phyloP scores from a whole-genome alignment of 331 rosid species.

The Stylosanthes scabra region DNA sequence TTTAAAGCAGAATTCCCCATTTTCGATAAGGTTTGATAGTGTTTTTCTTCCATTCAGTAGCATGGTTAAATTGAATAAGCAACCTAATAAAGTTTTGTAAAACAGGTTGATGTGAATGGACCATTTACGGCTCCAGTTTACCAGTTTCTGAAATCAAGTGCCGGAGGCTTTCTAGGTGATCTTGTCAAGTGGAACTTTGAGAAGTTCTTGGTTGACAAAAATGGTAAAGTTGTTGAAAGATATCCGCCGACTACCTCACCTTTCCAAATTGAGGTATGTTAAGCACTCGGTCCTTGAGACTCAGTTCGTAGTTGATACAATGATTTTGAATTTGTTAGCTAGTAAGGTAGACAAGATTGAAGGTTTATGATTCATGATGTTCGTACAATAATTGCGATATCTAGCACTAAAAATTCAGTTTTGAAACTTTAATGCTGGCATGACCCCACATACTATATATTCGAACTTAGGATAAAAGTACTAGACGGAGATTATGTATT shows the following conservation, averaged over 20 bases:
- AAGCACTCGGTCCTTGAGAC: neutral
- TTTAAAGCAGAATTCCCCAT: slow-evolving; percentile 96
- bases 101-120: slow-evolving; percentile 98
- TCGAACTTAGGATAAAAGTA: neutral
- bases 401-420: neutral
- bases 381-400: neutral
- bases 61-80: slow-evolving; percentile 27
- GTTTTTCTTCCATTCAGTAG: slow-evolving; percentile 28
- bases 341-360: slow-evolving; percentile 25
- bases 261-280: slow-evolving; percentile 91
- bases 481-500: neutral
- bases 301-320: slow-evolving; percentile 7
- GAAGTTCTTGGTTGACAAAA: slow-evolving; percentile 96
- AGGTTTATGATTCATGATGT: slow-evolving; percentile 8
- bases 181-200: slow-evolving; percentile 96
- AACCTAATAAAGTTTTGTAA: slow-evolving; percentile 37
- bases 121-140: slow-evolving; percentile 91
- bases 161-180: slow-evolving; percentile 92
- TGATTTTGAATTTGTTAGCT: slow-evolving; percentile 8
- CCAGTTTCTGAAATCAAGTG: slow-evolving; percentile 90
- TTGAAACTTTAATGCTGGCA: slow-evolving; percentile 1
- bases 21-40: slow-evolving; percentile 79
- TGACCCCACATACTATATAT: neutral
- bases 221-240: slow-evolving; percentile 94
- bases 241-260: slow-evolving; percentile 95